Percentiles rank a stretch among this genome's conserved stretches.
Evolutionary conservation across 495 filamentous ascomycete species (phyloP).

Genomic region (Penicillium nucicola): DNA sequence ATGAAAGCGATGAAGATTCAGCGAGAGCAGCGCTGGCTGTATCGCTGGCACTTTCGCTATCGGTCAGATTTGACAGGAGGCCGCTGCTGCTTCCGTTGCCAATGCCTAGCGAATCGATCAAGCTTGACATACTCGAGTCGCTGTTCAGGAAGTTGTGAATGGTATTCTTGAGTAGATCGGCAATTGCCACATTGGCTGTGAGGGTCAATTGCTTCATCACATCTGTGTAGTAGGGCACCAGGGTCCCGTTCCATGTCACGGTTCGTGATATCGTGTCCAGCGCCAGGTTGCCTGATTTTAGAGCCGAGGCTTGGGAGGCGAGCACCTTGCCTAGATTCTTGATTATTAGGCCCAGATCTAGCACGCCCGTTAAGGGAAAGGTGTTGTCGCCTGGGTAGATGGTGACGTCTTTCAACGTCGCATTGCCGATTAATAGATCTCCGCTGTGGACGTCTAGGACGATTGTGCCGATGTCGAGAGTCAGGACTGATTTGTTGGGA

Average conservation of each 20-base stretch:
- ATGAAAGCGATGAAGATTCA: background rate
- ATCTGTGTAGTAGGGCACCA: slow-evolving; percentile 40
- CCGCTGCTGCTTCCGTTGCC: background rate
- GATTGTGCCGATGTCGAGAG: slow-evolving; percentile 35
- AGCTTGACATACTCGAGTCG: background rate
- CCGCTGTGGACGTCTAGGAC: slow-evolving; percentile 34
- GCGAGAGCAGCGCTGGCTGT: slow-evolving; percentile 6
- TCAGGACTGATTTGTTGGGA: slow-evolving; percentile 38
- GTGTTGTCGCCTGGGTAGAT: slow-evolving; percentile 59
- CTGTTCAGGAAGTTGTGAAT: slow-evolving; percentile 20
- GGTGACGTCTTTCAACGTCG: slow-evolving; percentile 53
- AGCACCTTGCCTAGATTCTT: slow-evolving; percentile 27
- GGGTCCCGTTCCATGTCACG: slow-evolving; percentile 31
- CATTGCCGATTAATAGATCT: slow-evolving; percentile 47
- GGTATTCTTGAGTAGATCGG: slow-evolving; percentile 30
- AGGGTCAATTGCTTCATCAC: slow-evolving; percentile 35
- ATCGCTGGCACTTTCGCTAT: background rate
- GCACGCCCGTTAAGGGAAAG: slow-evolving; percentile 41
- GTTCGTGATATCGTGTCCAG: slow-evolving; percentile 30
- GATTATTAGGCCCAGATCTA: slow-evolving; percentile 33
- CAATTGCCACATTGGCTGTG: slow-evolving; percentile 29
- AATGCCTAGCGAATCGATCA: background rate
- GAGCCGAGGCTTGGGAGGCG: slow-evolving; percentile 20
- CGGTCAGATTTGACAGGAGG: background rate
- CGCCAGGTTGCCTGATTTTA: slow-evolving; percentile 30